Evolutionary conservation across 352 stramenopile genomes (phyloP).

Genomic region (Pythium rishiriense): DNA sequence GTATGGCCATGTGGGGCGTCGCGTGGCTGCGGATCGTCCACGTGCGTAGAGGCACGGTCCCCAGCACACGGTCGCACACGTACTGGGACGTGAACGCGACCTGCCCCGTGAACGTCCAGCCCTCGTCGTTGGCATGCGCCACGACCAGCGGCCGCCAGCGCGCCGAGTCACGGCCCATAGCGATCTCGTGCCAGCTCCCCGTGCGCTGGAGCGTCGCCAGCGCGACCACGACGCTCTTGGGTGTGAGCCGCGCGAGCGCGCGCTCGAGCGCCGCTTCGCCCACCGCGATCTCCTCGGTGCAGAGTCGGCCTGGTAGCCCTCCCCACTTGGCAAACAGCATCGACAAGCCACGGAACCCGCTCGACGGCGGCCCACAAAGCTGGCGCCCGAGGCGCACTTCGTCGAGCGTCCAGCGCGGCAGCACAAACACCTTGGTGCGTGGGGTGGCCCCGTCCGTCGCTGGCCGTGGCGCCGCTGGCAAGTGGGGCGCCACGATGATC

Average conservation of each 20-base stretch:
- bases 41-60: not conserved
- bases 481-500: constrained; percentile 2
- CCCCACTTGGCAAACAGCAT: constrained; percentile 13
- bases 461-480: not conserved
- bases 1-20: not conserved
- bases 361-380: not conserved
- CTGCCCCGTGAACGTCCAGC: constrained; percentile 2
- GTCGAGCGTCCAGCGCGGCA: constrained; percentile 13
- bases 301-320: constrained; percentile 10
- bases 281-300: not conserved
- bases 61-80: constrained; percentile 26
- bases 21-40: not conserved
- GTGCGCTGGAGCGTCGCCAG: not conserved
- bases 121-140: not conserved
- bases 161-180: not conserved
- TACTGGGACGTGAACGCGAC: constrained; percentile 30
- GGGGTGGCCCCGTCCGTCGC: too few relatives aligned
- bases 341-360: not conserved
- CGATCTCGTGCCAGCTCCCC: constrained; percentile 2
- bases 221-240: not conserved
- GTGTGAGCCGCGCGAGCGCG: not conserved
- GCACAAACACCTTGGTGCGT: not conserved
- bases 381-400: not conserved
- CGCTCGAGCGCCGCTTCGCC: constrained; percentile 6
- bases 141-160: constrained; percentile 17